These are phyloP conservation scores for Sophora flavescens DNA, from an alignment of 306 rosid genomes.

Conservation along the genomic window DNA sequence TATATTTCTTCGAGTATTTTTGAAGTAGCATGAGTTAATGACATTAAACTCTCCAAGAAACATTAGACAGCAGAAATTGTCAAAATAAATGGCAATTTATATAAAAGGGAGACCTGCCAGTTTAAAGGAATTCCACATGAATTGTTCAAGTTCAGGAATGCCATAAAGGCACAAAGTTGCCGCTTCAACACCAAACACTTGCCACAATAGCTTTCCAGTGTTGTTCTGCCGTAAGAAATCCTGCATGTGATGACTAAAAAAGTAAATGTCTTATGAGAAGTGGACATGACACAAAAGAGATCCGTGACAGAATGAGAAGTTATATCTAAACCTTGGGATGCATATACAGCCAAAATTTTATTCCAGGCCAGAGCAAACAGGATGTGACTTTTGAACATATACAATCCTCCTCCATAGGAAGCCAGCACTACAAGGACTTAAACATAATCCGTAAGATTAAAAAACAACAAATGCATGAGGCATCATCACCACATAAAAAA, in stretches of 20 bases:
- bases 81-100: constrained; percentile 20
- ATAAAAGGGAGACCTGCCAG: constrained; percentile 67
- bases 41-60: constrained; percentile 12
- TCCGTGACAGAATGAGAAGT: constrained; percentile 18
- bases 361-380: constrained; percentile 65
- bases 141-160: constrained; percentile 84
- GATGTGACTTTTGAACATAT: constrained; percentile 75
- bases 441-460: not conserved
- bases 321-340: constrained; percentile 81
- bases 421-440: constrained; percentile 80
- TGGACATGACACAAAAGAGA: constrained; percentile 5
- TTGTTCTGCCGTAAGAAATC: constrained; percentile 95
- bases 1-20: not conserved
- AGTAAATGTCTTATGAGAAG: not conserved
- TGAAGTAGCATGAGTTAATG: not conserved
- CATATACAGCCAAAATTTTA: constrained; percentile 93
- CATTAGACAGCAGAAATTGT: constrained; percentile 24
- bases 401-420: constrained; percentile 83
- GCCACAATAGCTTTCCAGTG: constrained; percentile 92
- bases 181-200: constrained; percentile 81
- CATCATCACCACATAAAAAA: not conserved
- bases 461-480: constrained; percentile 20
- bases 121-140: constrained; percentile 89
- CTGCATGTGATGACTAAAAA: constrained; percentile 52
- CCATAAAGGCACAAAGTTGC: constrained; percentile 88